A percentile compares a stretch with the other conserved stretches of the same genome.
Evolutionary conservation across 2,329 filamentous ascomycete genomes (phyloP).

Genomic region (Sarocladiaceae sp.): DNA sequence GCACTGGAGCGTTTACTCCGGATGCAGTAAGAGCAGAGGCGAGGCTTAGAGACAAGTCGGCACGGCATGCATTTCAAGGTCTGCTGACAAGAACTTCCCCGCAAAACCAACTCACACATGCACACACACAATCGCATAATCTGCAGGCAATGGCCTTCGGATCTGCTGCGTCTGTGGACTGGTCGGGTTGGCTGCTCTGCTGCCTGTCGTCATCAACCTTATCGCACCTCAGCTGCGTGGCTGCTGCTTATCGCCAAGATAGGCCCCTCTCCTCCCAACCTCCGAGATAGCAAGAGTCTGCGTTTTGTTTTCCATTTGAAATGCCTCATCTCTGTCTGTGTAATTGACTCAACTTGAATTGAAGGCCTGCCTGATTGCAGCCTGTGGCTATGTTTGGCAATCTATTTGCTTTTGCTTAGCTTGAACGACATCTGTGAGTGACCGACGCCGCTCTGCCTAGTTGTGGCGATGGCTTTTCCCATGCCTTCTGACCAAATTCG

Average conservation of each 20-base stretch:
- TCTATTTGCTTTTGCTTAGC: no score
- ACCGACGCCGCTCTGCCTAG: no score
- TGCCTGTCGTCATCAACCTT: neutral
- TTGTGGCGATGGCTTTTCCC: no score
- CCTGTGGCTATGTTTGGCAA: neutral
- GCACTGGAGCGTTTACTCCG: constrained; percentile 4
- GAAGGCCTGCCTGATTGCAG: neutral
- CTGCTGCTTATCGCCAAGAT: constrained; percentile 7
- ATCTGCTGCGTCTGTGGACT: neutral
- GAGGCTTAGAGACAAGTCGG: neutral
- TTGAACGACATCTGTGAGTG: no score
- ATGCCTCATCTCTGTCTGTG: neutral
- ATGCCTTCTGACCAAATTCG: no score
- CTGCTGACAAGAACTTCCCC: neutral
- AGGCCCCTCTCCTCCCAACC: neutral
- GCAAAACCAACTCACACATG: no score
- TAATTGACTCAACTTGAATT: no score
- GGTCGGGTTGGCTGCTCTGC: neutral
- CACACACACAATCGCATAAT: no score
- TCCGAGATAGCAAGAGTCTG: constrained; percentile 2
- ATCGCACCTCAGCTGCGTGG: neutral
- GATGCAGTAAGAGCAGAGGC: neutral
- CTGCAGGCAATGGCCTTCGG: no score
- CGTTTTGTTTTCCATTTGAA: no score
- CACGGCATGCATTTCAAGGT: neutral